phyloP scores from a whole-genome alignment of 331 rosid genomes.

The Stylosanthes scabra region DNA sequence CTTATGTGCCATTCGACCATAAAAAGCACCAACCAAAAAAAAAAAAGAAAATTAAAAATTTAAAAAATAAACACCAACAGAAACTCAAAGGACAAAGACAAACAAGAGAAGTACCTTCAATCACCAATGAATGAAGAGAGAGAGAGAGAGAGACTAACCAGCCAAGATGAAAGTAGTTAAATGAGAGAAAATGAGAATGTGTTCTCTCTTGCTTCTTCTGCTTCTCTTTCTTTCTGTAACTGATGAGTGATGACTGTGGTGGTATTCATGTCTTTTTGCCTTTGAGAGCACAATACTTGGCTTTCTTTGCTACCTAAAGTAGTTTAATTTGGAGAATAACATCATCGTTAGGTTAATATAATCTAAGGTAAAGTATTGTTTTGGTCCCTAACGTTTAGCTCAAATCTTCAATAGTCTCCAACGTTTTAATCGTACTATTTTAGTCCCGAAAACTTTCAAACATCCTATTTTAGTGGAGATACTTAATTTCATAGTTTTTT shows the following conservation, averaged over 20 bases:
- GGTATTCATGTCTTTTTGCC: too few relatives aligned
- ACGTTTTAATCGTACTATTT: too few relatives aligned
- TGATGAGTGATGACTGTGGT: conserved; percentile 1
- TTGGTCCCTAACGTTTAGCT: too few relatives aligned
- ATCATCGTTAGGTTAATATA: too few relatives aligned
- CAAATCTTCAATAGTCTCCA: not conserved
- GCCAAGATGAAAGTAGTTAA: conserved; percentile 37
- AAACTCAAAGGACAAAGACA: not conserved
- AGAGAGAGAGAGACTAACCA: conserved; percentile 21
- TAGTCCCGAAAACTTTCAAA: too few relatives aligned
- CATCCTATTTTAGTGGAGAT: too few relatives aligned
- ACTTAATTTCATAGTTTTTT: too few relatives aligned
- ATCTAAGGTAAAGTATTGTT: too few relatives aligned
- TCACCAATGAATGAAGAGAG: conserved; percentile 5
- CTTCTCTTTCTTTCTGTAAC: conserved; percentile 25
- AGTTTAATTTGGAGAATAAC: too few relatives aligned
- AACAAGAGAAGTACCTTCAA: conserved; percentile 29
- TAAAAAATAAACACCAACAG: not conserved
- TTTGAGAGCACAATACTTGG: too few relatives aligned
- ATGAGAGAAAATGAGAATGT: conserved; percentile 32
- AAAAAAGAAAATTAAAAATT: too few relatives aligned
- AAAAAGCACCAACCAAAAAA: not conserved
- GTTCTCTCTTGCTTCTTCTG: not conserved
- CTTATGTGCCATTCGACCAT: conserved; percentile 64
- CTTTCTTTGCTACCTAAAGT: too few relatives aligned